Conservation (phyloP, 306 rosid genomes). For the Quercus parvula region DNA sequence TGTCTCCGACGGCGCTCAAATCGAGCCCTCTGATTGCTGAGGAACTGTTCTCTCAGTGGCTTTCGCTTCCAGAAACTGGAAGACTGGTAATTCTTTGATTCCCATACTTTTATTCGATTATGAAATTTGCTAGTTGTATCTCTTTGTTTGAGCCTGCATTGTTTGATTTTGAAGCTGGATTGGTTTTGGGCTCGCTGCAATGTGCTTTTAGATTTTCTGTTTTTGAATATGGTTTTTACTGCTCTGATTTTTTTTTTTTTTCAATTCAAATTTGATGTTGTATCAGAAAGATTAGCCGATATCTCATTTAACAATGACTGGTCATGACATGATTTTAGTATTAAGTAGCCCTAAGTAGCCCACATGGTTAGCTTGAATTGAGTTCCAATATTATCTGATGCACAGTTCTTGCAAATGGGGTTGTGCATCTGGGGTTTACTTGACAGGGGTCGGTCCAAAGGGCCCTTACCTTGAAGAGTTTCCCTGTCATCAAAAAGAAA, state of each 20-base stretch:
- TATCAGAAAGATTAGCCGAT: not conserved
- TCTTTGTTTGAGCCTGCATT: not conserved
- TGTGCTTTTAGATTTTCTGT: not conserved
- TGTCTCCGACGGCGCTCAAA: constrained; percentile 61
- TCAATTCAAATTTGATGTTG: not conserved
- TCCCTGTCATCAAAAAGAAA: no score
- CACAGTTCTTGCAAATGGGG: no score
- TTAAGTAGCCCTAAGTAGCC: not conserved
- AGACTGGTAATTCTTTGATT: constrained; percentile 50
- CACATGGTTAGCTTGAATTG: no score
- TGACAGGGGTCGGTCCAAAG: no score
- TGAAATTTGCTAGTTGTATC: not conserved
- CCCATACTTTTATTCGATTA: not conserved
- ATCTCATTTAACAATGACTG: not conserved
- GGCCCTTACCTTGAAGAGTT: no score
- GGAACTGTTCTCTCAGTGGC: constrained; percentile 77
- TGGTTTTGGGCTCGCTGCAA: not conserved
- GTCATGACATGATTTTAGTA: not conserved
- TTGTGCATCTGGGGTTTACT: no score
- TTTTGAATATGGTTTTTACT: not conserved
- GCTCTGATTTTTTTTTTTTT: not conserved
- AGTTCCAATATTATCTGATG: no score
- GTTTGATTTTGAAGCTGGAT: not conserved
- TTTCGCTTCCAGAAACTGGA: constrained; percentile 70
- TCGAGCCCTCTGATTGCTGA: constrained; percentile 58